These are phyloP conservation scores for Senecio squalidus DNA, from an alignment of 140 eudicot genomes.

Conservation along the genomic window DNA sequence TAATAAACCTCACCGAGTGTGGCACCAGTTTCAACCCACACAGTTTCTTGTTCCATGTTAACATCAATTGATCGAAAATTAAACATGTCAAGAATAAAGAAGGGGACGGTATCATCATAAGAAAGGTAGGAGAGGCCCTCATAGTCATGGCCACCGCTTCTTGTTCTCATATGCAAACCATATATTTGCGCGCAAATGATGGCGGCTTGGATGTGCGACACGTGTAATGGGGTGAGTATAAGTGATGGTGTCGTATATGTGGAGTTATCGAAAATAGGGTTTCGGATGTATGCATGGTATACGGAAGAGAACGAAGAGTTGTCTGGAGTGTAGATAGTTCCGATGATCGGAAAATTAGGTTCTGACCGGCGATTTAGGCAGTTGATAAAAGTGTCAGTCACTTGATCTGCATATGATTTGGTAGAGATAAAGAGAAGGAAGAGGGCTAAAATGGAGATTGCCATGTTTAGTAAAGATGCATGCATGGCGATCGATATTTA, in stretches of 20 bases:
- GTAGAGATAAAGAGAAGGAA: conserved; percentile 5
- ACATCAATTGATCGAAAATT: conserved; percentile 23
- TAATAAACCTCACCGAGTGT: conserved; percentile 42
- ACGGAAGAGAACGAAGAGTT: conserved; percentile 36
- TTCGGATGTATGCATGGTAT: conserved; percentile 29
- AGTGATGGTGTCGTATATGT: conserved; percentile 17
- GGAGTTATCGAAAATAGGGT: conserved; percentile 28
- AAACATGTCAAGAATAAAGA: conserved; percentile 38
- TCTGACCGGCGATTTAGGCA: conserved; percentile 21
- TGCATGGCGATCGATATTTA: background rate
- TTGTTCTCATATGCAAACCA: conserved; percentile 9
- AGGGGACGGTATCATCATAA: background rate
- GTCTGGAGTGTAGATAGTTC: conserved; percentile 25
- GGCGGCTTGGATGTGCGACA: conserved; percentile 13
- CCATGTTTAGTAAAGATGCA: conserved; percentile 11
- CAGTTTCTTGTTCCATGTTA: conserved; percentile 25
- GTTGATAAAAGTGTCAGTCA: conserved; percentile 17
- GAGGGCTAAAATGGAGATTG: background rate
- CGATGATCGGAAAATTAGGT: conserved; percentile 17
- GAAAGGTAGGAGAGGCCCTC: conserved; percentile 27
- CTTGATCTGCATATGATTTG: background rate
- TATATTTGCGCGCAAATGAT: conserved; percentile 11
- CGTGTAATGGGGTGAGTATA: conserved; percentile 30
- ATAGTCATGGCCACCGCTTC: conserved; percentile 30
- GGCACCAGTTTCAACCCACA: conserved; percentile 41